phyloP scores from a whole-genome alignment of 1,139 yeast genomes.

The Yamadazyma atmosphaerica region DNA sequence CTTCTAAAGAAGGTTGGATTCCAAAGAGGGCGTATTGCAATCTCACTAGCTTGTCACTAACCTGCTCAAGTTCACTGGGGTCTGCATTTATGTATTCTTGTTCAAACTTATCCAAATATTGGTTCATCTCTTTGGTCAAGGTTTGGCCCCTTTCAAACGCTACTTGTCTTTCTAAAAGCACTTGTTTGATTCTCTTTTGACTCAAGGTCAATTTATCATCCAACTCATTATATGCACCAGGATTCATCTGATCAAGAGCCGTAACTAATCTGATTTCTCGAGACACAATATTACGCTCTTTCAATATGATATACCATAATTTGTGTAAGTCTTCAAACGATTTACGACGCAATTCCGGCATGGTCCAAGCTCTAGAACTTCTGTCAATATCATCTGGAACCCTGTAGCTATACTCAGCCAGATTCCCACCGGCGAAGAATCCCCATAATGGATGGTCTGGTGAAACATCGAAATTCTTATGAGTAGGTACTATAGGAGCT shows the following conservation, averaged over 20 bases:
- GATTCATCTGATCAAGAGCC: conserved; percentile 27
- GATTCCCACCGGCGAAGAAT: conserved; percentile 64
- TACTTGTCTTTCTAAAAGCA: conserved; percentile 80
- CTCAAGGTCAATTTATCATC: conserved; percentile 39
- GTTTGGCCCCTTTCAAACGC: conserved; percentile 64
- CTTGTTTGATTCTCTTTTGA: conserved; percentile 73
- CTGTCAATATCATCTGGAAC: conserved; percentile 54
- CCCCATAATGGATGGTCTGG: conserved; percentile 96
- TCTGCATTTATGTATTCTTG: conserved; percentile 58
- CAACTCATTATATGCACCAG: conserved; percentile 27
- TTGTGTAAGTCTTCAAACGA: conserved; percentile 89
- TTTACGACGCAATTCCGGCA: conserved; percentile 86
- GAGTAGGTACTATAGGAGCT: conserved; percentile 86
- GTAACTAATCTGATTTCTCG: conserved; percentile 63
- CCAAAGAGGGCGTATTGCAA: conserved; percentile 83
- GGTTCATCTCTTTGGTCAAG: conserved; percentile 42
- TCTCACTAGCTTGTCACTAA: conserved; percentile 71
- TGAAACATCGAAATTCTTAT: conserved; percentile 65
- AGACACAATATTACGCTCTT: conserved; percentile 76
- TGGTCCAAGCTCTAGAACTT: conserved; percentile 78
- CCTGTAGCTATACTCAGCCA: conserved; percentile 56
- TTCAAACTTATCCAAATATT: conserved; percentile 59
- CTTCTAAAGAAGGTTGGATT: conserved; percentile 52
- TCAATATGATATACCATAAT: conserved; percentile 84
- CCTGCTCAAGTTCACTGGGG: conserved; percentile 55